Base-by-base conservation (phyloP, 306 rosid species). In the Casuarina equisetifolia region DNA sequence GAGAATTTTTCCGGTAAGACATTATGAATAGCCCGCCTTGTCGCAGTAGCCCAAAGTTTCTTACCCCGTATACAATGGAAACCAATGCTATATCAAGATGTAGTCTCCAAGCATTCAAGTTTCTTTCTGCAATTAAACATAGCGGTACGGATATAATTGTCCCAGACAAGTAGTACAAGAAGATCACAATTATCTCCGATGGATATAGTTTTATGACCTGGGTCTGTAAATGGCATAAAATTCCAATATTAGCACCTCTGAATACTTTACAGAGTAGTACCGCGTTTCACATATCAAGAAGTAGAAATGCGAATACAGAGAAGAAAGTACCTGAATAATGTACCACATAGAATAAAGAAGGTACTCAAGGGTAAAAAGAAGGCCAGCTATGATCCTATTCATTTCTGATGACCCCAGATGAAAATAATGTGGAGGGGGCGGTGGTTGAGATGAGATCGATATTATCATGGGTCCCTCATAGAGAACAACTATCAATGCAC, bases 351-450 rank as follows among this genome's bases (percentile, higher is more conserved):
- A 77, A 76, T 39, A 5, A 5, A 89, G 51, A 44, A 87, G 67
- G 78, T 6, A 75, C 46, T 80, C 78, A 32, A 70, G 62, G 38
- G 66, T 77, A 42, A 87, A 74, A 32, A 89, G 75, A 6, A 80
- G 50, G 69, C 93, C 90, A 43, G 90, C 93, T 17, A 80, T 51
- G 52, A 78, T 43, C 93, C 91, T 85, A 80, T 87, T 81, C 1
- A 57, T 4, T 71, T 78, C 76, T 62, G 89, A 39, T 54, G 87
- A 50, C 43, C 0, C 35, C 64, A 79, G 25, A 40, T 73, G 70
- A 67, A 74, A 74, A 76, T 45, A 20, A 36, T 45, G 55, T 38
- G 49, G 20, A 5, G 6, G 38, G 36, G 79, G 49, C 53, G 54
- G 53, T 43, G 16, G 49, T 52, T 62, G 25, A 64, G 82, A 49